Evolutionary conservation across 257 asterid species (phyloP), one percentile per base, ranked within the genome.

Genomic region (Solanum gracilifrons): DNA sequence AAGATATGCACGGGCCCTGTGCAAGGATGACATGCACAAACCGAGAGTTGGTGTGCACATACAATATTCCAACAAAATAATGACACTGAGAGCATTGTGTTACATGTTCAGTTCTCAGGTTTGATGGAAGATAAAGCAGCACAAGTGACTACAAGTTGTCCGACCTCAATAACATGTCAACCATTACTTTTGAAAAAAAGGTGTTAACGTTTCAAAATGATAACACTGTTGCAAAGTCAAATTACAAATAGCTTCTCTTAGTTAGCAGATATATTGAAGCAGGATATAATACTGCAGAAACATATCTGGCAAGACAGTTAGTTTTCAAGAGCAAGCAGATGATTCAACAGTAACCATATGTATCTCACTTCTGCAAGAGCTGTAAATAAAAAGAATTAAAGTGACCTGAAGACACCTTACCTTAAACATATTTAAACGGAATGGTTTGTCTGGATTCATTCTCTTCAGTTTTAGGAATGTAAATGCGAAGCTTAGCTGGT

Each of bases 401-500:
- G 87, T 18, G 51, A 33, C 33, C 58, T 12, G 27, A 86, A 35
- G 36, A 86, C 10, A 43, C 23, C 90, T 83, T 55, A 96, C 99
- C 99, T 95, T 95, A 88, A 96, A 96, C 99, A 96, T 96, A 84
- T 93, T 88, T 82, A 96, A 86, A 83, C 88, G 86, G 90, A 96
- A 95, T 88, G 88, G 91, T 87, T 83, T 93, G 68, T 90, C 91
- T 1, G 98, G 96, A 92, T 96, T 96, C 90, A 92, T 87, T 88
- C 97, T 91, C 91, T 85, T 93, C 91, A 96, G 90, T 92, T 96
- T 96, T 93, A 96, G 90, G 92, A 89, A 95, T 9, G 99, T 94
- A 90, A 94, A 96, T 20, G 94, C 97, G 77, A 96, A 96, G 93
- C 99, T 95, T 88, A 96, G 93, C 86, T 96, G 99, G 92, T 96